Conservation (phyloP, 768 basidiomycete genomes). For the Podaxis carcinomalis region DNA sequence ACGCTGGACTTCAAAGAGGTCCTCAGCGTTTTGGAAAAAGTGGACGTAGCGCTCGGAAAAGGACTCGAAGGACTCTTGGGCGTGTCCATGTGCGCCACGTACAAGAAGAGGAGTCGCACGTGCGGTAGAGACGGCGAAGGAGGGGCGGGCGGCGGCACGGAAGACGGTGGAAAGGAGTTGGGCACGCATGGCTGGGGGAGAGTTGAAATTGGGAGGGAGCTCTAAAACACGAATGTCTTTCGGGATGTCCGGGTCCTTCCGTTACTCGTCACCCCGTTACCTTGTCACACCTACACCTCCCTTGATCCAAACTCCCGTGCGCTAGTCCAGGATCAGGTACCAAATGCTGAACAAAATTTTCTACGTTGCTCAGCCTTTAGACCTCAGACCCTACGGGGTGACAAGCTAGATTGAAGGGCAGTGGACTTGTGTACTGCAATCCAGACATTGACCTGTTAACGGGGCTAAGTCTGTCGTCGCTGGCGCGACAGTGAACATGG, state of each 20-base stretch:
- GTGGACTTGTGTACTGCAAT: not conserved
- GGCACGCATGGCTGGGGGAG: constrained; percentile 41
- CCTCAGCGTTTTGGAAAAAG: constrained; percentile 91
- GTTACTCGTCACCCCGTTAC: constrained; percentile 13
- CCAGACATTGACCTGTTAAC: not conserved
- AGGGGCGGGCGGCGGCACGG: constrained; percentile 53
- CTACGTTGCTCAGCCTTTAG: not conserved
- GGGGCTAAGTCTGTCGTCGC: not conserved
- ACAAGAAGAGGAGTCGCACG: constrained; percentile 38
- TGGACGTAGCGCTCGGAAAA: constrained; percentile 92
- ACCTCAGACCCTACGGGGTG: not conserved
- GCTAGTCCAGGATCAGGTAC: no score
- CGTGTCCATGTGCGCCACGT: constrained; percentile 56
- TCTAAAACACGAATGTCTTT: constrained; percentile 22
- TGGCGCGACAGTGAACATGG: not conserved
- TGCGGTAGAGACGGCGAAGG: constrained; percentile 30
- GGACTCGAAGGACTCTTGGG: constrained; percentile 89
- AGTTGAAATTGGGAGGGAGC: constrained; percentile 13
- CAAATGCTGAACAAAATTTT: no score
- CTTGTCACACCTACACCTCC: not conserved
- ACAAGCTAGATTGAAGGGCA: not conserved
- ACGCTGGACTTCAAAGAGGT: constrained; percentile 98
- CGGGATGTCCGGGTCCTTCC: constrained; percentile 26
- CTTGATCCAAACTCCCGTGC: not conserved
- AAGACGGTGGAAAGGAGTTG: constrained; percentile 59